Base-by-base conservation (phyloP, 2,329 filamentous ascomycete species). In the Cryphonectria parasitica region DNA sequence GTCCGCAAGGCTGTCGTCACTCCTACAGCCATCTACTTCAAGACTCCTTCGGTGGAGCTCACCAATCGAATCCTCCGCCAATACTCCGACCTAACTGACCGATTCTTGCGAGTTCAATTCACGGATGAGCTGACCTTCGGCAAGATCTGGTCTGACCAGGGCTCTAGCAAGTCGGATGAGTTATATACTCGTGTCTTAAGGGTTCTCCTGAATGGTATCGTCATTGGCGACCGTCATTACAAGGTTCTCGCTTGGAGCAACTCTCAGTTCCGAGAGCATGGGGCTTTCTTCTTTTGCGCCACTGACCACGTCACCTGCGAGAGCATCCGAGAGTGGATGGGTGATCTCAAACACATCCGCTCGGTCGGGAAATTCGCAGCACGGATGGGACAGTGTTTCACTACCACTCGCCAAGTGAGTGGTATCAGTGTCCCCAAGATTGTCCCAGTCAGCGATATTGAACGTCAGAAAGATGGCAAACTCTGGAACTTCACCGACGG, bases 231-330 rank as follows among this genome's bases (percentile, higher is more conserved):
- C 73, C 90, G 93, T 10, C 88, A 89, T 71, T 99, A 94, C 79
- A 88, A 95, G 75, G 98, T 98, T 74, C 87, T 99, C 36, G 96
- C 95, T 0, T 98, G 95, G 81, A 95, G 96, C 0, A 98, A 96
- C 79, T 98, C 96, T 0, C 96, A 99, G 76, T 92, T 99, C 71
- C 89, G 95, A 66, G 95, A 98, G 77, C 90, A 95, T 75, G 92
- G 95, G 0, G 95, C 93, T 0, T 98, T 96, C 77, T 98, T 99
- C 80, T 98, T 98, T 79, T 91, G 93, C 5, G 88, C 92, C 0
- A 89, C 89, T 0, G 83, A 88, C 0, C 83, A 88, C 68, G 77
- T 92, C 10, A 91, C 89, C 1, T 93, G 93, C 67, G 87, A 91
- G 25, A 85, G 91, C 65, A 98, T 99, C 70, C 91, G 95, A 5